phyloP scores from a whole-genome alignment of 768 basidiomycete genomes.

The Podaxis sp. region DNA sequence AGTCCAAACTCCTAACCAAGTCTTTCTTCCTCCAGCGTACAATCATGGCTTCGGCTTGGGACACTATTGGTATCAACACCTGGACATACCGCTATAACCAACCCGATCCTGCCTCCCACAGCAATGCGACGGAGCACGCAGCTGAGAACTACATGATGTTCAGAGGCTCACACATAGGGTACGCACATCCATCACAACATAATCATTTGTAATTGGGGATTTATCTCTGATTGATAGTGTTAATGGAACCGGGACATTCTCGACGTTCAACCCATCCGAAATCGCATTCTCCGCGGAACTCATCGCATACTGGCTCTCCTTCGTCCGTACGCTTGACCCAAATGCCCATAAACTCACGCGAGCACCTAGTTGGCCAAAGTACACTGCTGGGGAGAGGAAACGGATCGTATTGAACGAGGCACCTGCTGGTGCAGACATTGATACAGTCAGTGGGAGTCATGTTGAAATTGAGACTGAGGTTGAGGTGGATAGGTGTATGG shows the following conservation, averaged over 20 bases:
- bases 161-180: conserved; percentile 60
- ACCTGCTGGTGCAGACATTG: conserved; percentile 23
- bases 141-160: conserved; percentile 75
- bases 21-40: conserved; percentile 32
- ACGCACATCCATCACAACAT: neutral
- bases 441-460: conserved; percentile 37
- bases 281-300: conserved; percentile 55
- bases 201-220: neutral
- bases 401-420: conserved; percentile 49
- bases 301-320: conserved; percentile 67
- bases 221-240: conserved; percentile 33
- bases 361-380: conserved; percentile 53
- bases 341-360: conserved; percentile 53
- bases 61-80: conserved; percentile 30
- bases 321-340: conserved; percentile 56
- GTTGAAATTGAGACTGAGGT: conserved; percentile 34
- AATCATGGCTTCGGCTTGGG: conserved; percentile 44
- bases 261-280: conserved; percentile 43
- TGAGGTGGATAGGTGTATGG: conserved; percentile 39
- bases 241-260: conserved; percentile 55
- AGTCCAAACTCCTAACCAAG: neutral
- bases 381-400: conserved; percentile 26
- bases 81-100: conserved; percentile 66
- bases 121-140: conserved; percentile 43
- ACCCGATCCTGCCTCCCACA: conserved; percentile 41